Evolutionary conservation across 768 basidiomycete genomes (phyloP).

Genomic region (Serendipita sp.): DNA sequence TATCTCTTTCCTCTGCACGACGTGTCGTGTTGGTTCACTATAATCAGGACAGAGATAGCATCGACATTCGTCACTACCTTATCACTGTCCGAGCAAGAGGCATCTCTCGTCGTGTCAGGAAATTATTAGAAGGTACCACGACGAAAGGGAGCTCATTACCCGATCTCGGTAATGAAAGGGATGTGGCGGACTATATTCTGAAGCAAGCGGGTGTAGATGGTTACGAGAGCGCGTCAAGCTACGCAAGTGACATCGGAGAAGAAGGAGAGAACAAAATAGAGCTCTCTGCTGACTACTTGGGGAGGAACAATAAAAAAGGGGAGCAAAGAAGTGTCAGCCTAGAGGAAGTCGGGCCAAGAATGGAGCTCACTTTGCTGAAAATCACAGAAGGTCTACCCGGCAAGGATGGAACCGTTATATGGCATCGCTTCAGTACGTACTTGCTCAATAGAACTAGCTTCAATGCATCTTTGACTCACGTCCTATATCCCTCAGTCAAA

Average conservation of each 20-base stretch:
- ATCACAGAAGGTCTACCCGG: conserved; percentile 89
- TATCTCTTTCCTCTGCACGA: conserved; percentile 76
- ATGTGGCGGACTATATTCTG: conserved; percentile 89
- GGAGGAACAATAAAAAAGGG: conserved; percentile 83
- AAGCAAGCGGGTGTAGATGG: conserved; percentile 54
- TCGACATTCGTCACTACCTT: conserved; percentile 87
- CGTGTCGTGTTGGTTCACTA: conserved; percentile 88
- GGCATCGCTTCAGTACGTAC: conserved; percentile 77
- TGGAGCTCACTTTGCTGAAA: conserved; percentile 87
- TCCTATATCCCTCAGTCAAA: conserved; percentile 40
- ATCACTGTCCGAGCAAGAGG: conserved; percentile 93
- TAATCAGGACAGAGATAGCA: conserved; percentile 65
- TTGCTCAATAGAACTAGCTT: not conserved
- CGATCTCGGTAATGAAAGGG: conserved; percentile 77
- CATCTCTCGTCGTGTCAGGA: conserved; percentile 78
- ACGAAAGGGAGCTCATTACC: conserved; percentile 29
- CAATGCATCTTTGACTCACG: not conserved
- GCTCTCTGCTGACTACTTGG: conserved; percentile 85
- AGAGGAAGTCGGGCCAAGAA: conserved; percentile 87
- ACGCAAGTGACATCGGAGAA: conserved; percentile 65
- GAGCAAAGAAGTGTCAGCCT: conserved; percentile 79
- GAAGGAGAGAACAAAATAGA: conserved; percentile 67
- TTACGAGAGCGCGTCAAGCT: conserved; percentile 69
- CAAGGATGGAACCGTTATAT: conserved; percentile 82
- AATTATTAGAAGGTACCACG: conserved; percentile 53